These are phyloP conservation scores for Coelastrella sp. DNA, from an alignment of 139 green algal genomes.

Conservation along the genomic window DNA sequence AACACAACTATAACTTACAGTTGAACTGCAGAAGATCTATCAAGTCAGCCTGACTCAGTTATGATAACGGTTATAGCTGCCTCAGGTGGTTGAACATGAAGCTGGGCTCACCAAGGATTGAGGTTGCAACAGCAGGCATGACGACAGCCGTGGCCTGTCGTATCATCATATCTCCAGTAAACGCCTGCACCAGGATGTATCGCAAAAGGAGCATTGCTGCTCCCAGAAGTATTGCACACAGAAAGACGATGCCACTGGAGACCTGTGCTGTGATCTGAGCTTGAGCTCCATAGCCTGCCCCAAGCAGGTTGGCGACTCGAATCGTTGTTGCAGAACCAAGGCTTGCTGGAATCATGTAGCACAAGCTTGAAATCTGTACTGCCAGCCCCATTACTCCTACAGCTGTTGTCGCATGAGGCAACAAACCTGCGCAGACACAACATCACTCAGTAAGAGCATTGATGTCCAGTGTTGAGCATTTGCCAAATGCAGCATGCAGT, in stretches of 20 bases:
- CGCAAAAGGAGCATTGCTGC: background rate
- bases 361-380: slow-evolving; percentile 36
- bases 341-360: slow-evolving; percentile 37
- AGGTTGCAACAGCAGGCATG: slow-evolving; percentile 20
- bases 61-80: no score
- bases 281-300: background rate
- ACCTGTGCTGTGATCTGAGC: slow-evolving; percentile 20
- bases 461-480: no score
- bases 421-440: background rate
- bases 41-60: no score
- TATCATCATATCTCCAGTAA: background rate
- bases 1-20: no score
- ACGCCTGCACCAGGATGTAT: slow-evolving; percentile 1
- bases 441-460: no score
- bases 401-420: background rate
- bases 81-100: no score
- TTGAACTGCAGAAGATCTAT: no score
- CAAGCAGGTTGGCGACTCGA: slow-evolving; percentile 41
- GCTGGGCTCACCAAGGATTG: slow-evolving; percentile 30
- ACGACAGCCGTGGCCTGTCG: slow-evolving; percentile 9
- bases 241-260: background rate
- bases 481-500: no score
- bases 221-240: background rate
- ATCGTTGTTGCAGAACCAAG: slow-evolving; percentile 26
- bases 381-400: slow-evolving; percentile 43